phyloP scores from a whole-genome alignment of 2,329 filamentous ascomycete species.

The Hortaea werneckii region DNA sequence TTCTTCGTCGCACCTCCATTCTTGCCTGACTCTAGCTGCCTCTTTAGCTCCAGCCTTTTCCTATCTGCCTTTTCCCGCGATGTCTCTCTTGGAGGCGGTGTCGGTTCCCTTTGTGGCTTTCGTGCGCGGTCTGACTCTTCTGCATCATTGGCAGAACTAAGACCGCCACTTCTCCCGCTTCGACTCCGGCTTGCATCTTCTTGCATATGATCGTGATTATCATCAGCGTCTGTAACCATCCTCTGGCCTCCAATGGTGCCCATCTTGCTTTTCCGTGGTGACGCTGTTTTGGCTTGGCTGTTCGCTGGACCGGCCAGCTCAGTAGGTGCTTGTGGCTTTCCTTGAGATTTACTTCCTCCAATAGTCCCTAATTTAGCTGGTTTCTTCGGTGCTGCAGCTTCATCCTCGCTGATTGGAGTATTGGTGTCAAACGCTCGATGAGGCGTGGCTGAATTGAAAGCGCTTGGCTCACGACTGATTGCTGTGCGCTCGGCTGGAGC shows the following conservation, averaged over 20 bases:
- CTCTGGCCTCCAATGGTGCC: neutral
- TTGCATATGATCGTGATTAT: neutral
- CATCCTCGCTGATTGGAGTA: too few species aligned
- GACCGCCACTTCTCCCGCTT: neutral
- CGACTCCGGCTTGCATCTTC: neutral
- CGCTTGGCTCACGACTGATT: too few species aligned
- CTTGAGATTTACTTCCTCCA: too few species aligned
- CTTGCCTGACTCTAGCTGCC: conserved; percentile 42
- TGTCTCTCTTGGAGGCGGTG: conserved; percentile 24
- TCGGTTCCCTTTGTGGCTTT: conserved; percentile 20
- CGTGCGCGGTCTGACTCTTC: neutral
- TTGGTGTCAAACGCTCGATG: neutral
- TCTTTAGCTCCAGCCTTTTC: conserved; percentile 47
- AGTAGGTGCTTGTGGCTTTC: too few species aligned
- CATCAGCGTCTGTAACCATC: too few species aligned
- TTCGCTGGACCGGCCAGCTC: neutral
- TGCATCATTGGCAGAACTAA: neutral
- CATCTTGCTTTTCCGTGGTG: neutral
- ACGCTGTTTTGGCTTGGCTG: neutral
- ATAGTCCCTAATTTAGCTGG: too few species aligned
- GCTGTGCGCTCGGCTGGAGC: too few species aligned
- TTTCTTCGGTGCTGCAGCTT: too few species aligned
- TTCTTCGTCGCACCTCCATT: conserved; percentile 45
- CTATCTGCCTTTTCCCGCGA: conserved; percentile 45
- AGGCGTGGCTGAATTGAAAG: neutral